phyloP scores from a whole-genome alignment of 2,329 filamentous ascomycete genomes.

The Sordariomycetes sp. region DNA sequence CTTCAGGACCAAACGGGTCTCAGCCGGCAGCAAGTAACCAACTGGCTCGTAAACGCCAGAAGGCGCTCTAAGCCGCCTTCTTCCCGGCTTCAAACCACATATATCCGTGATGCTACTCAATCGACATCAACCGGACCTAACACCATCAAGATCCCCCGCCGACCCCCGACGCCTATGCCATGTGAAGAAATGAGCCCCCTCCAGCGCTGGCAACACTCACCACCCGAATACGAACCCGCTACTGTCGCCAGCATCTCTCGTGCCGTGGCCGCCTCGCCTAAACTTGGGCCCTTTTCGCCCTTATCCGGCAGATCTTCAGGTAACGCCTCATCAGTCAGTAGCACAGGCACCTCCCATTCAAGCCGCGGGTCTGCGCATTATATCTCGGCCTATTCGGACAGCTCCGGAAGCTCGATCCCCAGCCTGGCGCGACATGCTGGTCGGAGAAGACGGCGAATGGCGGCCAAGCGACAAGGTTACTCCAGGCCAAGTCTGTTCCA shows the following conservation, averaged over 20 bases:
- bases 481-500: too few species aligned
- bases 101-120: background rate
- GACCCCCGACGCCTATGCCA: constrained; percentile 18
- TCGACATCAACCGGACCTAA: background rate
- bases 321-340: constrained; percentile 11
- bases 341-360: constrained; percentile 8
- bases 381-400: constrained; percentile 1
- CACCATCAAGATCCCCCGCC: constrained; percentile 38
- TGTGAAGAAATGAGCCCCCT: constrained; percentile 10
- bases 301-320: too few species aligned
- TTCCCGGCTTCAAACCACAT: constrained; percentile 42
- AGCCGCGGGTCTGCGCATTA: constrained; percentile 3
- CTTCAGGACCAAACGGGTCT: constrained; percentile 64
- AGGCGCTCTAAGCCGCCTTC: constrained; percentile 61
- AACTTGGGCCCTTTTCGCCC: too few species aligned
- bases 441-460: too few species aligned
- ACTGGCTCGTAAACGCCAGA: constrained; percentile 80
- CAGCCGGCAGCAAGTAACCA: constrained; percentile 67
- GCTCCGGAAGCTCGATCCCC: too few species aligned
- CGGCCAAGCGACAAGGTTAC: too few species aligned
- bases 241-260: constrained; percentile 14
- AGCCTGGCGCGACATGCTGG: too few species aligned
- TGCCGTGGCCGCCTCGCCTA: constrained; percentile 9
- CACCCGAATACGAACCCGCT: constrained; percentile 15
- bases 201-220: constrained; percentile 15